Percentiles rank a stretch among this genome's conserved stretches.
These are phyloP conservation scores for Setomelanomma holmii DNA, from an alignment of 2,329 filamentous ascomycete species.

Conservation along the genomic window DNA sequence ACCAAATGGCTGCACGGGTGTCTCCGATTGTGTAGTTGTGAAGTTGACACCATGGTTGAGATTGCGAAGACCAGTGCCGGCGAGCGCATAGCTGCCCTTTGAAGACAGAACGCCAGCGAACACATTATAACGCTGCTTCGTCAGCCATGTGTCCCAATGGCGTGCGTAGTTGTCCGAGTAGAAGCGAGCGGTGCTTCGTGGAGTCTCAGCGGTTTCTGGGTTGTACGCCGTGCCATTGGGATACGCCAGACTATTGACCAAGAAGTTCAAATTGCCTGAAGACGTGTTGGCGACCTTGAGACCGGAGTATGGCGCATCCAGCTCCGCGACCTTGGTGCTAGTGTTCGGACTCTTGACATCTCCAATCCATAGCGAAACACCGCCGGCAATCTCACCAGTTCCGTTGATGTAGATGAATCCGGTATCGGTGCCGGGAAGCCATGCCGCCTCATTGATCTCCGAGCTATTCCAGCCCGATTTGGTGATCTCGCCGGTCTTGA, in stretches of 20 bases:
- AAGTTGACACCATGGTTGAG: constrained; percentile 69
- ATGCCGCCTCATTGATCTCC: constrained; percentile 43
- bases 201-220: constrained; percentile 64
- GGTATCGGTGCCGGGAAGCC: constrained; percentile 44
- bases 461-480: constrained; percentile 40
- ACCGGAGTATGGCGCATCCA: constrained; percentile 58
- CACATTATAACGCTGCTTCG: constrained; percentile 72
- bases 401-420: constrained; percentile 70
- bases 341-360: constrained; percentile 36
- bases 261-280: constrained; percentile 52
- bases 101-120: constrained; percentile 70
- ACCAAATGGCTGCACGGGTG: constrained; percentile 79
- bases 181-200: constrained; percentile 69
- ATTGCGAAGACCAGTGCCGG: constrained; percentile 50
- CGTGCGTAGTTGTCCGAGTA: constrained; percentile 79
- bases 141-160: constrained; percentile 81
- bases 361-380: constrained; percentile 46
- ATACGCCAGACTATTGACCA: constrained; percentile 67
- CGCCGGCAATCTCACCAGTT: constrained; percentile 61
- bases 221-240: constrained; percentile 75
- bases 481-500: constrained; percentile 42
- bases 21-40: constrained; percentile 64
- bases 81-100: constrained; percentile 36
- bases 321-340: constrained; percentile 45
- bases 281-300: constrained; percentile 56